These are phyloP conservation scores for Geranium rotundifolium DNA, from an alignment of 345 rosid genomes.

Conservation along the genomic window DNA sequence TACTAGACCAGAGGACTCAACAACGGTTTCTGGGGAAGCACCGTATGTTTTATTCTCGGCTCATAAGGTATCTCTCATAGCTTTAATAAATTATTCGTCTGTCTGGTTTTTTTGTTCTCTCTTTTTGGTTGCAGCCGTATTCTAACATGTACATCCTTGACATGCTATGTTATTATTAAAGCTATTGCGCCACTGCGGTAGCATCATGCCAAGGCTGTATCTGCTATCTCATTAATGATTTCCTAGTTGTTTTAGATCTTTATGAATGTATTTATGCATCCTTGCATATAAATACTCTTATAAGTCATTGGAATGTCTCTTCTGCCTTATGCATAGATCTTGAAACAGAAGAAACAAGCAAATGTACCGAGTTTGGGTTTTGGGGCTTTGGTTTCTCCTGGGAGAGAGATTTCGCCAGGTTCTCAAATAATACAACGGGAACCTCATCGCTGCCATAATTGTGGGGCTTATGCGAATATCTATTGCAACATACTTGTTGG, in stretches of 20 bases:
- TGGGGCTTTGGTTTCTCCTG: slow-evolving; percentile 87
- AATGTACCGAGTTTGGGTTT: slow-evolving; percentile 86
- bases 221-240: slow-evolving; percentile 1
- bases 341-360: slow-evolving; percentile 80
- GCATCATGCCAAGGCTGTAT: background rate
- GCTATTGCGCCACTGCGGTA: background rate
- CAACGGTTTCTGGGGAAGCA: slow-evolving; percentile 24
- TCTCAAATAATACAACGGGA: slow-evolving; percentile 75
- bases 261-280: background rate
- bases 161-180: background rate
- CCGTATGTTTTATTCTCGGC: slow-evolving; percentile 71
- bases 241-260: background rate
- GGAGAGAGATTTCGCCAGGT: slow-evolving; percentile 68
- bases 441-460: slow-evolving; percentile 78
- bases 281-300: background rate
- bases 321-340: slow-evolving; percentile 30
- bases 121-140: background rate
- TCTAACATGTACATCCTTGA: background rate
- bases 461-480: slow-evolving; percentile 85
- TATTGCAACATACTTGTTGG: slow-evolving; percentile 73
- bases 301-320: background rate
- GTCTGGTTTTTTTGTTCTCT: background rate
- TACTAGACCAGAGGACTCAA: slow-evolving; percentile 41
- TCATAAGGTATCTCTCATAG: slow-evolving; percentile 42
- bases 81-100: background rate